Base-by-base conservation (phyloP, 75 land plant genomes). In the Cryptomeria japonica region DNA sequence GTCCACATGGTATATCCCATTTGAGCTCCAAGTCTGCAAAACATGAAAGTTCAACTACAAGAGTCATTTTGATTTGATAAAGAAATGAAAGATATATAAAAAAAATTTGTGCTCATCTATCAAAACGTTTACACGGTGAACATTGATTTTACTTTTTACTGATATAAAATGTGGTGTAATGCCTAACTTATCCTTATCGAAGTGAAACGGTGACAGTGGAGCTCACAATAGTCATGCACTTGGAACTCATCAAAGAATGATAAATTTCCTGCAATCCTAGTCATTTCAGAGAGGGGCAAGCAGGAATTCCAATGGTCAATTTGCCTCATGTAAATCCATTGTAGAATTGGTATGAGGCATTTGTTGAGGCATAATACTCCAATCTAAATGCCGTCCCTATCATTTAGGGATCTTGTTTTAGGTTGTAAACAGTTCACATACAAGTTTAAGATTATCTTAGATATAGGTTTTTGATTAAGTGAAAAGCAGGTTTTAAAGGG, bases 1-100 rank as follows among this genome's bases (percentile, higher is more conserved):
- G 89, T 18, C 93, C 93, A 84, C 93, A 93, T 53, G 93, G 93
- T 25, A 93, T 86, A 36, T 83, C 47, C 93, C 93, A 93, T 88
- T 89, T 93, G 37, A 93, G 75, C 87, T 87, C 87, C 89, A 93
- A 86, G 79, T 93, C 93, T 93, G 91, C 77, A 39, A 86, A 16
- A 84, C 85, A 80, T 5, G 39, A 39, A 22, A 58, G 64, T 16
- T 58, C 64, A 58, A 58, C 64, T 58, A 3, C 16, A 58, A 58
- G 64, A 58, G 64, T 58, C 64, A 58, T 18, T 58, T 58, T 58
- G 25, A 58, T 58, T 19, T 58, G 25, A 19, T 58, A 19, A 58
- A 58, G 53, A 1, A 49, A 49, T 58, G 25, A 58, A 58, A 58
- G 19, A 58, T 58, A 58, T 19, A 19, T 58, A 3, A 3, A 18